Conservation (phyloP, 1,284 basidiomycete species). For the Phellopilus nigrolimitatus region DNA sequence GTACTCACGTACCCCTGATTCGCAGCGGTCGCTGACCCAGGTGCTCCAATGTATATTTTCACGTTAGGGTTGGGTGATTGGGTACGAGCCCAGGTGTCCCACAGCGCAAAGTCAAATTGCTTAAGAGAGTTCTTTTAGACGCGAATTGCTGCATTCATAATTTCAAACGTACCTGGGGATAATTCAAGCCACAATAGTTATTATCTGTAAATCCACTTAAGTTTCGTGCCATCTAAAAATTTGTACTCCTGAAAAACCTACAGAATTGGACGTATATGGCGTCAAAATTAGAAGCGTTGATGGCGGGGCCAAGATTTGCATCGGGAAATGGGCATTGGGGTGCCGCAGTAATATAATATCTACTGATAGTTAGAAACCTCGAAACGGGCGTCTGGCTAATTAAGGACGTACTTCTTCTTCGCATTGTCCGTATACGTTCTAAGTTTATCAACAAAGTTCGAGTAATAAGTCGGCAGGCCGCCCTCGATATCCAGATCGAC, state of each 20-base stretch:
- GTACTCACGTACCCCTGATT: constrained; percentile 22
- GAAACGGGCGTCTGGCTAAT: neutral
- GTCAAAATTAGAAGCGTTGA: constrained; percentile 24
- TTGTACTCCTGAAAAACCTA: constrained; percentile 6
- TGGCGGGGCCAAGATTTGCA: constrained; percentile 21
- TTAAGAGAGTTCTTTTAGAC: neutral
- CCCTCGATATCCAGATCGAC: constrained; percentile 30
- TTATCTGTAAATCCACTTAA: constrained; percentile 19
- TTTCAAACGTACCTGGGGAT: constrained; percentile 16
- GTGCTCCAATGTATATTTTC: constrained; percentile 27
- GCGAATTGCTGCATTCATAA: neutral
- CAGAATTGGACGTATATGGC: constrained; percentile 27
- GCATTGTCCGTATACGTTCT: constrained; percentile 22
- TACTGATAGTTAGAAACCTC: neutral
- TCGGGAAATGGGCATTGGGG: constrained; percentile 28
- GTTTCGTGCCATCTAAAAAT: neutral
- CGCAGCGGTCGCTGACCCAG: constrained; percentile 23
- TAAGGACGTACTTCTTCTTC: constrained; percentile 21
- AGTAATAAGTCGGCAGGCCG: constrained; percentile 25
- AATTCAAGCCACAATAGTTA: constrained; percentile 24
- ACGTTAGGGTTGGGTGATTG: constrained; percentile 25
- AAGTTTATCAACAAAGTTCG: constrained; percentile 27
- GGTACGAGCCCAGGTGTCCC: constrained; percentile 25
- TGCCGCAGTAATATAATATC: constrained; percentile 24
- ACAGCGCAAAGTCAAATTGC: constrained; percentile 19